Percentiles rank a stretch among this genome's conserved stretches.
These are phyloP conservation scores for Phytophthora cryptogea DNA, from an alignment of 352 stramenopile genomes.

Conservation along the genomic window DNA sequence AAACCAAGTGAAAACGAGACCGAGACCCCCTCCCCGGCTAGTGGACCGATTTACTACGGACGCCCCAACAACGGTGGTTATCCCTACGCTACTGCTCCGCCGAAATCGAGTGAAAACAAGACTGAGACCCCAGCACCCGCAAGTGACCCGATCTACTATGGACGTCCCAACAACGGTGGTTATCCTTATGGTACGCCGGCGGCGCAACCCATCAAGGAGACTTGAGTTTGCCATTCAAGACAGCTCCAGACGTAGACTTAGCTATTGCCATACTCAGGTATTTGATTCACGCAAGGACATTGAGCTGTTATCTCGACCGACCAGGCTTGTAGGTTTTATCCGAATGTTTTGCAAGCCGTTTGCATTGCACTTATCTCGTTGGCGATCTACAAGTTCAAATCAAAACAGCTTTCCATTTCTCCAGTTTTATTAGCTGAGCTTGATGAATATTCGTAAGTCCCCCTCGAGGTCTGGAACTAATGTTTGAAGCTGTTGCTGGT, in stretches of 20 bases:
- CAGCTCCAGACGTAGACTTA: too few species aligned
- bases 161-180: conserved; percentile 19
- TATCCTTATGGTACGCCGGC: conserved; percentile 15
- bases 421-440: neutral
- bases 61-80: conserved; percentile 23
- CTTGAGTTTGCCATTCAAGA: too few species aligned
- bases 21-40: neutral
- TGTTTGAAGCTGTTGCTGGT: neutral
- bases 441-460: neutral
- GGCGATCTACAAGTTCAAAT: conserved; percentile 3
- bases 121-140: conserved; percentile 1
- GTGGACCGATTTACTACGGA: conserved; percentile 14
- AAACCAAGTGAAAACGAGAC: conserved; percentile 6
- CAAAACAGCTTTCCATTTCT: conserved; percentile 1
- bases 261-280: too few species aligned
- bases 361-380: neutral
- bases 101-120: neutral
- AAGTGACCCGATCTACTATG: conserved; percentile 12
- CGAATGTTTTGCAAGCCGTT: neutral
- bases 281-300: too few species aligned
- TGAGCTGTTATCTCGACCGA: neutral
- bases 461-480: neutral
- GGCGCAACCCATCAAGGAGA: neutral
- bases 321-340: neutral
- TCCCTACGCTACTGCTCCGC: conserved; percentile 8